Evolutionary conservation across 345 rosid species (phyloP).

Genomic region (Durio zibethinus): DNA sequence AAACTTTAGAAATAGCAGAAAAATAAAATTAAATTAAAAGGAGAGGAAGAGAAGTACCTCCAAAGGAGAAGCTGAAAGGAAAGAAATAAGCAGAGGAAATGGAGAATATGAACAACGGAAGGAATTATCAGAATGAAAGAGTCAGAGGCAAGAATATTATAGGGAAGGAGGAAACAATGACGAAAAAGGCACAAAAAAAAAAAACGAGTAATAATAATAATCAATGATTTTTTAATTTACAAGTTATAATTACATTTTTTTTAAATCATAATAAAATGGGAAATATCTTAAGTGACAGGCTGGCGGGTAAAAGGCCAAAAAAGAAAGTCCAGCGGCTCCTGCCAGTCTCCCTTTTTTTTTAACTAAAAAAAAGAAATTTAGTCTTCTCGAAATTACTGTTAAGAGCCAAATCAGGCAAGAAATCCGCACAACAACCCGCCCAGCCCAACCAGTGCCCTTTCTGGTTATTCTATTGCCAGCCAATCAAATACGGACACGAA

Average conservation of each 20-base stretch:
- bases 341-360: no score
- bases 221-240: background rate
- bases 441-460: no score
- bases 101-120: background rate
- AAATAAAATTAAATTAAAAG: background rate
- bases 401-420: no score
- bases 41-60: background rate
- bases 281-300: slow-evolving; percentile 20
- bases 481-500: no score
- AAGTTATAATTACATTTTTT: background rate
- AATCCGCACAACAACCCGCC: no score
- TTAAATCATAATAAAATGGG: background rate
- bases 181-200: slow-evolving; percentile 18
- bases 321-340: background rate
- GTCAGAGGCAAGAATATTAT: slow-evolving; percentile 3
- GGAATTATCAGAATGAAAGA: background rate
- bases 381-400: no score
- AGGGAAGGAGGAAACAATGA: slow-evolving; percentile 20
- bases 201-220: slow-evolving; percentile 17
- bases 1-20: background rate
- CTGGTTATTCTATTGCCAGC: no score
- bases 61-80: slow-evolving; percentile 13
- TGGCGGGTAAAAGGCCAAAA: slow-evolving; percentile 7
- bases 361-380: no score
- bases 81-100: background rate